Percentiles rank a stretch among this genome's conserved stretches.
phyloP scores from a whole-genome alignment of 306 rosid species.

The Pachyrhizus erosus region DNA sequence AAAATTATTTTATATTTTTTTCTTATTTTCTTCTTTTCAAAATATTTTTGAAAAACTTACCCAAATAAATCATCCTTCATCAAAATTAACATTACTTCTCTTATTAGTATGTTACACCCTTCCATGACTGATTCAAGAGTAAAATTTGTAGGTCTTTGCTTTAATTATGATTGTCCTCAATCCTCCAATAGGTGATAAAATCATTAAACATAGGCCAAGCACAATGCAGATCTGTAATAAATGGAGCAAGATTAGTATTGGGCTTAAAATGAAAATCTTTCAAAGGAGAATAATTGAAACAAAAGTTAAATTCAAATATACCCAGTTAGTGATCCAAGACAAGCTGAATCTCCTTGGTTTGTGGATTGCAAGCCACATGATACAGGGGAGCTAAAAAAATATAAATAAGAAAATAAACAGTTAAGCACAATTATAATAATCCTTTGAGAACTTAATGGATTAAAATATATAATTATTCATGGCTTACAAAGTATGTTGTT shows the following conservation, averaged over 20 bases:
- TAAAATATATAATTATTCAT: background rate
- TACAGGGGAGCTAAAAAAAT: slow-evolving; percentile 83
- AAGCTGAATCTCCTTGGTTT: slow-evolving; percentile 77
- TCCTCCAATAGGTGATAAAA: slow-evolving; percentile 77
- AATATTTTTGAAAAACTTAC: too few species aligned
- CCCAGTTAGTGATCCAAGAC: slow-evolving; percentile 92
- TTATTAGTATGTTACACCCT: background rate
- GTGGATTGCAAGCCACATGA: slow-evolving; percentile 81
- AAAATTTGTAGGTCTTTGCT: slow-evolving; percentile 62
- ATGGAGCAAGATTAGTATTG: background rate
- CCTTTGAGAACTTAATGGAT: background rate
- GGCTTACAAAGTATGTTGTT: slow-evolving; percentile 83
- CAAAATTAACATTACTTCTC: background rate
- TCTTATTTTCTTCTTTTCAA: too few species aligned
- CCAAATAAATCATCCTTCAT: too few species aligned
- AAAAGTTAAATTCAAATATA: slow-evolving; percentile 26
- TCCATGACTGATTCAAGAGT: slow-evolving; percentile 42
- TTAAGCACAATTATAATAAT: background rate
- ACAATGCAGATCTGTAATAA: slow-evolving; percentile 70
- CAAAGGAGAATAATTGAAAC: background rate
- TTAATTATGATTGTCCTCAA: slow-evolving; percentile 64
- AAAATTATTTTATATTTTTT: too few species aligned
- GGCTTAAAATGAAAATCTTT: background rate
- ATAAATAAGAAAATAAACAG: background rate
- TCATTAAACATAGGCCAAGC: slow-evolving; percentile 60